phyloP scores from a whole-genome alignment of 139 green algal genomes.

The Pycnococcus provasolii region DNA sequence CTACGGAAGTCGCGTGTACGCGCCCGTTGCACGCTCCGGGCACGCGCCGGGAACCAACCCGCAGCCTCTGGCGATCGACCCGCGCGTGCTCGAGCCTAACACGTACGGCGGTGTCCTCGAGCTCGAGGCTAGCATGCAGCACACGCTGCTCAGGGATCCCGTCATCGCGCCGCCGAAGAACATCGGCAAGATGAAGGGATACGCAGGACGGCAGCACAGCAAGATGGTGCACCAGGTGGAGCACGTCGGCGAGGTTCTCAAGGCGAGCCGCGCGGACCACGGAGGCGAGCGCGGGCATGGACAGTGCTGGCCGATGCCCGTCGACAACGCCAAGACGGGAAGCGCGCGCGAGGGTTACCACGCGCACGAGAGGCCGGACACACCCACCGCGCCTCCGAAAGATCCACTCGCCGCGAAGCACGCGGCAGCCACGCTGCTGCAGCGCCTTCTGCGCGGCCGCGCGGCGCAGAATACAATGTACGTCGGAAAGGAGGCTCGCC shows the following conservation, averaged over 20 bases:
- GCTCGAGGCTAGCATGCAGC: conserved; percentile 40
- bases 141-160: too few relatives aligned
- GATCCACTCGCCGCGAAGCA: background rate
- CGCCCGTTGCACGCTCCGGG: conserved; percentile 51
- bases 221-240: too few relatives aligned
- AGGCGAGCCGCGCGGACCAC: too few relatives aligned
- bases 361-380: conserved; percentile 32
- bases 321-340: conserved; percentile 4
- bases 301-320: conserved; percentile 44
- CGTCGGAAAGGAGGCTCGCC: conserved; percentile 40
- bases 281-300: background rate
- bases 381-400: conserved; percentile 25
- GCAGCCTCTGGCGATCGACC: conserved; percentile 43
- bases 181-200: too few relatives aligned
- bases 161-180: too few relatives aligned
- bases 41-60: conserved; percentile 45
- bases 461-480: conserved; percentile 66
- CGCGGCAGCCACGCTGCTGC: conserved; percentile 48
- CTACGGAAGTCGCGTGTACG: conserved; percentile 53
- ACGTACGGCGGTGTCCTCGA: conserved; percentile 36
- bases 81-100: conserved; percentile 41
- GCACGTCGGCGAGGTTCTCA: too few relatives aligned
- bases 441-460: conserved; percentile 61
- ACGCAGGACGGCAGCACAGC: too few relatives aligned
- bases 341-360: background rate